Conservation (phyloP, 371 early-diverging fungal genomes). For the Mucor lusitanicus region DNA sequence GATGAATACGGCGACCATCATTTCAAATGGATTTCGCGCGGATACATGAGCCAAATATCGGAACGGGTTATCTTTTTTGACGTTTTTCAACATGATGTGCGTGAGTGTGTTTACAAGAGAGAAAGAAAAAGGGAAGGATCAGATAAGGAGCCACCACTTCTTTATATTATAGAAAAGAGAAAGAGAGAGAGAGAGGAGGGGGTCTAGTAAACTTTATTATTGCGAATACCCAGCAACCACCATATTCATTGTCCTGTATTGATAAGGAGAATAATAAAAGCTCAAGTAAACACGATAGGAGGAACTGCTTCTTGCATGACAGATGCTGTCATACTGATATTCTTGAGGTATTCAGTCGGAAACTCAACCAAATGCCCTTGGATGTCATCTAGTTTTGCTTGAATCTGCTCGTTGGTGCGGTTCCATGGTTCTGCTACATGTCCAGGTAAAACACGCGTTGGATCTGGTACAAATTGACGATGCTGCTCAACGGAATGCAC, state of each 20-base stretch:
- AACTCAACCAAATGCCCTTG: conserved; percentile 67
- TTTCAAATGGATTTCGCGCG: not conserved
- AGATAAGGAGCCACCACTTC: not conserved
- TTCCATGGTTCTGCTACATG: conserved; percentile 57
- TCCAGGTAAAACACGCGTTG: conserved; percentile 47
- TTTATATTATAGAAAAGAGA: not conserved
- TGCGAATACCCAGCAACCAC: not conserved
- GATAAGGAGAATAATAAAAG: not conserved
- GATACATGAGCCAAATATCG: not conserved
- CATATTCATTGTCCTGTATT: not conserved
- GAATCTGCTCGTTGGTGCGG: conserved; percentile 32
- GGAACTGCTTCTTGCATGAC: conserved; percentile 57
- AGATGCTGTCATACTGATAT: conserved; percentile 67
- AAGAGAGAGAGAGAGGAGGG: no score
- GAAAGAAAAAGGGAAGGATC: not conserved
- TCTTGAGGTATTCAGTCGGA: conserved; percentile 70
- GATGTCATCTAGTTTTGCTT: conserved; percentile 37
- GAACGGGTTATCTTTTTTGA: not conserved
- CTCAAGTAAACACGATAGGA: conserved; percentile 50
- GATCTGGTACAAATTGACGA: conserved; percentile 58
- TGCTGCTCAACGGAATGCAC: conserved; percentile 57
- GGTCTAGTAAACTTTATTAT: not conserved
- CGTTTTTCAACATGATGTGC: not conserved
- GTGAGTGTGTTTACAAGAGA: no score
- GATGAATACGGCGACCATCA: not conserved